Percentiles rank a stretch among this genome's conserved stretches.
Conservation (phyloP, 208 protist genomes). For the Acanthamoeba healyi region DNA sequence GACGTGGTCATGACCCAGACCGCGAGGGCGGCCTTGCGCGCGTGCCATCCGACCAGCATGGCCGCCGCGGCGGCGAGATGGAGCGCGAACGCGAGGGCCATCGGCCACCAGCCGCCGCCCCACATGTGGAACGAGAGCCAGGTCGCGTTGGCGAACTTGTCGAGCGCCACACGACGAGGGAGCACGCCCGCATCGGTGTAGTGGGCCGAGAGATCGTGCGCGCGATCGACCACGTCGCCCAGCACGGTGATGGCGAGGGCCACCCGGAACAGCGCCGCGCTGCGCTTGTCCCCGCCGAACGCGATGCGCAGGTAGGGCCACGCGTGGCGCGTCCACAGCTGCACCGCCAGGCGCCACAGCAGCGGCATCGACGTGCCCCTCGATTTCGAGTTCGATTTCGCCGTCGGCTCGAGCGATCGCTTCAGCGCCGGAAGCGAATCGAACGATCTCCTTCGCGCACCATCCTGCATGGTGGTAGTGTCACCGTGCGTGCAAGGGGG, state of each 20-base stretch:
- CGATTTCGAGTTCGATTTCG: not conserved
- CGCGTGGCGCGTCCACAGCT: not conserved
- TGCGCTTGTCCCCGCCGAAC: slow-evolving; percentile 60
- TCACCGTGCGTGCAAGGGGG: no score
- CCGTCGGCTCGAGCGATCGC: not conserved
- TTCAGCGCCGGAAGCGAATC: not conserved
- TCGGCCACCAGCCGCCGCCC: not conserved
- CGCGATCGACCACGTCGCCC: slow-evolving; percentile 42
- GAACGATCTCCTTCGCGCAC: not conserved
- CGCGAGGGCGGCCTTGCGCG: not conserved
- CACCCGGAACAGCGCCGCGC: slow-evolving; percentile 42
- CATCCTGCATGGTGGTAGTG: not conserved
- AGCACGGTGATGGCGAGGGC: slow-evolving; percentile 35
- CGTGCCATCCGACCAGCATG: slow-evolving; percentile 50
- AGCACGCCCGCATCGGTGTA: slow-evolving; percentile 71
- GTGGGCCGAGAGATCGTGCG: slow-evolving; percentile 42
- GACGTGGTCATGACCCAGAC: slow-evolving; percentile 58
- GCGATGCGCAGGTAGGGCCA: slow-evolving; percentile 15
- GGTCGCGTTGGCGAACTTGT: slow-evolving; percentile 12
- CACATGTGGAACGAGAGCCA: slow-evolving; percentile 61
- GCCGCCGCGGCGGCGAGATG: not conserved
- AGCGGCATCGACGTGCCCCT: not conserved
- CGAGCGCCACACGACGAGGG: not conserved
- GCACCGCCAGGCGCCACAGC: not conserved
- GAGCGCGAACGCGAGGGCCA: not conserved